A percentile compares a stretch with the other conserved stretches of the same genome.
These are phyloP conservation scores for Hevea brasiliensis DNA, from an alignment of 345 rosid genomes.

Conservation along the genomic window DNA sequence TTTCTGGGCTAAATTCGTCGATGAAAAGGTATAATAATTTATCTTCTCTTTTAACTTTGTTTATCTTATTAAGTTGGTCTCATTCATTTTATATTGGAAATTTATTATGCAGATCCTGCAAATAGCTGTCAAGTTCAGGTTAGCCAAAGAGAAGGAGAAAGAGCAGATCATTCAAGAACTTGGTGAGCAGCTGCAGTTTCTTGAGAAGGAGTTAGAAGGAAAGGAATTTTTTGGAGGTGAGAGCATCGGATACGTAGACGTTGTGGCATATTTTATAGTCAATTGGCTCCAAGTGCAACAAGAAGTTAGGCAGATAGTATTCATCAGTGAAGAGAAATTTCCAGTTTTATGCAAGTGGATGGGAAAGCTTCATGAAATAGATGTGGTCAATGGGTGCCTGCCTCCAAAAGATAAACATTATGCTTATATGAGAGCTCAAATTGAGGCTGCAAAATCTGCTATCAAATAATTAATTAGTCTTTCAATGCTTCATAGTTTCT, in stretches of 20 bases:
- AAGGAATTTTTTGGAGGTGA: slow-evolving; percentile 12
- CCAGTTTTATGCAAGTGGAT: slow-evolving; percentile 9
- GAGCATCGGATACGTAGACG: slow-evolving; percentile 8
- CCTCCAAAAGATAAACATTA: slow-evolving; percentile 12
- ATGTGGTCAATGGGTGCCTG: not conserved
- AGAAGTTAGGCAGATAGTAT: not conserved
- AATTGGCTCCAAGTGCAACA: not conserved
- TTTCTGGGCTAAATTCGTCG: slow-evolving; percentile 19
- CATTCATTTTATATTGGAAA: not conserved
- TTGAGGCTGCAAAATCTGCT: not conserved
- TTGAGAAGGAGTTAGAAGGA: slow-evolving; percentile 7
- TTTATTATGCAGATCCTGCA: not conserved
- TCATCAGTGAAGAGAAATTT: not conserved
- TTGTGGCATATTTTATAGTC: slow-evolving; percentile 1
- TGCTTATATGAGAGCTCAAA: not conserved
- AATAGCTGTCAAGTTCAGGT: not conserved
- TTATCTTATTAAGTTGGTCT: no score
- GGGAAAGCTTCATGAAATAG: not conserved
- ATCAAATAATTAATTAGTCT: not conserved
- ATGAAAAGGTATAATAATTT: slow-evolving; percentile 12
- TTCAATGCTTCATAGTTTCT: no score
- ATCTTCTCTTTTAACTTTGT: no score
- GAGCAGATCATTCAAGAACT: slow-evolving; percentile 1
- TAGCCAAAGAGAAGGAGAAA: not conserved
- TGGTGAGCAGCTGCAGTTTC: not conserved